Percentiles rank a stretch among this genome's conserved stretches.
phyloP scores from a whole-genome alignment of 441 rosid genomes.

The Adansonia rubrostipa region DNA sequence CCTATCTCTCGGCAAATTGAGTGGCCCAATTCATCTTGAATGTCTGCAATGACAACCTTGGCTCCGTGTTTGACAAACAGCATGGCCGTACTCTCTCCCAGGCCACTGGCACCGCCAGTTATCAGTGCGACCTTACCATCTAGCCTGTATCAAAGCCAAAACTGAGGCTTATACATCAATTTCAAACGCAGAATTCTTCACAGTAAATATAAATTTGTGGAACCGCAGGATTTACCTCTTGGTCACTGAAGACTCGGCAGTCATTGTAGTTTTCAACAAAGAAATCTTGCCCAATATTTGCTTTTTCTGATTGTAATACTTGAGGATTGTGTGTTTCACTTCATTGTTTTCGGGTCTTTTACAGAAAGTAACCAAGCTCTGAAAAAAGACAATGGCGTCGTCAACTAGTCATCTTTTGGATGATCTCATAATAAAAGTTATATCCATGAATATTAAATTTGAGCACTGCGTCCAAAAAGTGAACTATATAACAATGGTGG shows the following conservation, averaged over 20 bases:
- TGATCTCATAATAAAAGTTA: not conserved
- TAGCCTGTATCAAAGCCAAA: slow-evolving; percentile 29
- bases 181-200: not conserved
- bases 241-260: not conserved
- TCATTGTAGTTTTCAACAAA: not conserved
- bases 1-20: slow-evolving; percentile 31
- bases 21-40: slow-evolving; percentile 47
- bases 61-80: slow-evolving; percentile 49
- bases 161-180: not conserved
- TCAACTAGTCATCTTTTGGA: not conserved
- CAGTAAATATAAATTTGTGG: not conserved
- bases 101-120: slow-evolving; percentile 52
- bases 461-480: too few relatives aligned
- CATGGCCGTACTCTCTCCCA: slow-evolving; percentile 42
- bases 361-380: not conserved
- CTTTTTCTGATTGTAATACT: not conserved
- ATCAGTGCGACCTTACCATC: slow-evolving; percentile 54
- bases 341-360: not conserved
- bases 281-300: not conserved
- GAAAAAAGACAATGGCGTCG: not conserved
- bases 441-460: too few relatives aligned
- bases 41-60: slow-evolving; percentile 46
- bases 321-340: not conserved
- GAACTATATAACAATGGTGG: too few relatives aligned
- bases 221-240: slow-evolving; percentile 13